A percentile compares a stretch with the other conserved stretches of the same genome.
Conservation (phyloP, 257 asterid genomes). For the Solanum peruvianum region DNA sequence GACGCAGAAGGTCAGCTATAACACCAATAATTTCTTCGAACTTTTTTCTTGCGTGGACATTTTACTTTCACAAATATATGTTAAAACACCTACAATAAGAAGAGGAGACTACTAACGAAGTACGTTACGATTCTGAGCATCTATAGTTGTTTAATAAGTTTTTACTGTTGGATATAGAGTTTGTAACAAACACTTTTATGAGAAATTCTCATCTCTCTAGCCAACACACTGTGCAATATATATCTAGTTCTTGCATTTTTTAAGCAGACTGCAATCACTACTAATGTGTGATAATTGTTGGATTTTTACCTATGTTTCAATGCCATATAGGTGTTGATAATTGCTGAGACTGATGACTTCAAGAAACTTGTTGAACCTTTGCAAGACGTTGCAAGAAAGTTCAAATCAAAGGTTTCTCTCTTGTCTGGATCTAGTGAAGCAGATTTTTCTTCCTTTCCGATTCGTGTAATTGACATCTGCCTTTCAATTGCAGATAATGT, state of each 20-base stretch:
- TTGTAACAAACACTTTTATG: not conserved
- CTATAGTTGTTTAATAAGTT: not conserved
- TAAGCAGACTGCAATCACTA: not conserved
- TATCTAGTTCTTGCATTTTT: not conserved
- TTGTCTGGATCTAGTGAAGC: not conserved
- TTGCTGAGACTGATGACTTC: slow-evolving; percentile 56
- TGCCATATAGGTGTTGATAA: slow-evolving; percentile 57
- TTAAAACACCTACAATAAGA: not conserved
- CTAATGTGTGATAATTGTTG: not conserved
- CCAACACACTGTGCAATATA: not conserved
- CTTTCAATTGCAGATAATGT: slow-evolving; percentile 53
- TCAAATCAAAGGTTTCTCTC: slow-evolving; percentile 60
- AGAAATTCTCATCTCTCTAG: not conserved
- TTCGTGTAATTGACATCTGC: not conserved
- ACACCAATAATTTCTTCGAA: not conserved
- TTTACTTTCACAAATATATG: not conserved
- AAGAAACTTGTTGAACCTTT: slow-evolving; percentile 49
- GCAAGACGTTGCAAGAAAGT: slow-evolving; percentile 60
- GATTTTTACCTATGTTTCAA: not conserved
- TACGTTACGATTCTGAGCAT: not conserved
- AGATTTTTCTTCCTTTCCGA: not conserved
- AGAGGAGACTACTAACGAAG: not conserved
- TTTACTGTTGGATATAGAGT: not conserved
- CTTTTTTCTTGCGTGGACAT: not conserved
- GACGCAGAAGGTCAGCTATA: not conserved